A percentile compares a stretch with the other conserved stretches of the same genome.
These are phyloP conservation scores for Fusarium sp. DNA, from an alignment of 2,329 filamentous ascomycete species.

Conservation along the genomic window DNA sequence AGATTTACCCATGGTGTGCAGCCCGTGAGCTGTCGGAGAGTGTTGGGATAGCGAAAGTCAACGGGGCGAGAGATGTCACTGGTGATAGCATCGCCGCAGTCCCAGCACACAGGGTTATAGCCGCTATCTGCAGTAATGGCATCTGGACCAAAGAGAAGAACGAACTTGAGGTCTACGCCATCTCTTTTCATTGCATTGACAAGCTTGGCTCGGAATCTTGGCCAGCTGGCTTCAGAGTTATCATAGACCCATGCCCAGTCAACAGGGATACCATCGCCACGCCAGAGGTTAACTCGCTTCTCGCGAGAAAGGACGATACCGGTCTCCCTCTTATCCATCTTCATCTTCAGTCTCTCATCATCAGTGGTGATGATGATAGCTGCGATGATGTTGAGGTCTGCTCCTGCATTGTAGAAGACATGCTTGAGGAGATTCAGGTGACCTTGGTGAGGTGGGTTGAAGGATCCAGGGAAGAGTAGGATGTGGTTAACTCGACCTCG, in stretches of 20 bases:
- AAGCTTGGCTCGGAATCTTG: slow-evolving; percentile 16
- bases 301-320: slow-evolving; percentile 26
- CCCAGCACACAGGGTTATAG: slow-evolving; percentile 32
- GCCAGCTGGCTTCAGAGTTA: slow-evolving; percentile 27
- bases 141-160: slow-evolving; percentile 41
- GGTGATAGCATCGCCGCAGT: slow-evolving; percentile 37
- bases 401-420: slow-evolving; percentile 40
- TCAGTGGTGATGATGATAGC: slow-evolving; percentile 45
- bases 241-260: slow-evolving; percentile 44
- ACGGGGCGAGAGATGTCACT: slow-evolving; percentile 40
- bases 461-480: slow-evolving; percentile 50
- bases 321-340: slow-evolving; percentile 23
- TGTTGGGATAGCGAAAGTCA: slow-evolving; percentile 39
- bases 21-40: slow-evolving; percentile 34
- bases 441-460: slow-evolving; percentile 51
- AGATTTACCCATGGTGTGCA: slow-evolving; percentile 33
- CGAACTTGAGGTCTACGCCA: slow-evolving; percentile 33
- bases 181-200: background rate
- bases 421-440: slow-evolving; percentile 47
- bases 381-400: slow-evolving; percentile 44
- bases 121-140: slow-evolving; percentile 19
- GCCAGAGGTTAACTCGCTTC: slow-evolving; percentile 44
- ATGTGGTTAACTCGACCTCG: slow-evolving; percentile 39
- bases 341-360: slow-evolving; percentile 39
- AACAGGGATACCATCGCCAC: slow-evolving; percentile 1